Conservation (phyloP, 2,329 filamentous ascomycete genomes). For the Periconia sp. region DNA sequence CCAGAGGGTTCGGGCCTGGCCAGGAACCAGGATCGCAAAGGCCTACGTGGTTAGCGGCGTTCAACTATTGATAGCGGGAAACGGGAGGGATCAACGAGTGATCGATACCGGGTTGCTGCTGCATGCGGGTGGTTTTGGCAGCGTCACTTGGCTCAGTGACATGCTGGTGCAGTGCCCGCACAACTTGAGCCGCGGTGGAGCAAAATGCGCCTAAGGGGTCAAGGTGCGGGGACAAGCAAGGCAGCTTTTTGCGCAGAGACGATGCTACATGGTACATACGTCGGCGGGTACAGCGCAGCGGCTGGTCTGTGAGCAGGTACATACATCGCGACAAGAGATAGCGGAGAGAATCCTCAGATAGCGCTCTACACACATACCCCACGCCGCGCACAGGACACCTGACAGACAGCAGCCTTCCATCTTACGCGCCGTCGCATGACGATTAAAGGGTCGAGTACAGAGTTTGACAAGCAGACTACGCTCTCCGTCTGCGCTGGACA, state of each 20-base stretch:
- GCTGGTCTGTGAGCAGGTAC: conserved; percentile 1
- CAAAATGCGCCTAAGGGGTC: conserved; percentile 7
- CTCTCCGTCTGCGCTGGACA: too few relatives aligned
- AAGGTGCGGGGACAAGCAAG: conserved; percentile 17
- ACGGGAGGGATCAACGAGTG: conserved; percentile 18
- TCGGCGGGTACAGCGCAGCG: too few relatives aligned
- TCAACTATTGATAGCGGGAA: conserved; percentile 23
- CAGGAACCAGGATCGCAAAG: too few relatives aligned
- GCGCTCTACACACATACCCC: conserved; percentile 10
- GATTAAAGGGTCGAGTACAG: too few relatives aligned
- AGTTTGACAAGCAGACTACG: too few relatives aligned
- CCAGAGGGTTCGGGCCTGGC: too few relatives aligned
- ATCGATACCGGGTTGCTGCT: conserved; percentile 14
- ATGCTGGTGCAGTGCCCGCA: too few relatives aligned
- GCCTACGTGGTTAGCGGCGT: too few relatives aligned
- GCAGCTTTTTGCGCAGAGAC: conserved; percentile 7
- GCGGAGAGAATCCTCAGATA: too few relatives aligned
- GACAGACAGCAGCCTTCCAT: too few relatives aligned
- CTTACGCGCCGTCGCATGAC: conserved; percentile 7
- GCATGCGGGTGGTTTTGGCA: conserved; percentile 1
- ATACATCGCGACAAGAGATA: too few relatives aligned
- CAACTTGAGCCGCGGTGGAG: conserved; percentile 7
- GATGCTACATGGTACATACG: conserved; percentile 1
- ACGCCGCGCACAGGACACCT: conserved; percentile 13
- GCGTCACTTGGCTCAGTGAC: too few relatives aligned